A percentile compares a stretch with the other conserved stretches of the same genome.
Conservation (phyloP, 441 rosid genomes). For the Macaranga tanarius region DNA sequence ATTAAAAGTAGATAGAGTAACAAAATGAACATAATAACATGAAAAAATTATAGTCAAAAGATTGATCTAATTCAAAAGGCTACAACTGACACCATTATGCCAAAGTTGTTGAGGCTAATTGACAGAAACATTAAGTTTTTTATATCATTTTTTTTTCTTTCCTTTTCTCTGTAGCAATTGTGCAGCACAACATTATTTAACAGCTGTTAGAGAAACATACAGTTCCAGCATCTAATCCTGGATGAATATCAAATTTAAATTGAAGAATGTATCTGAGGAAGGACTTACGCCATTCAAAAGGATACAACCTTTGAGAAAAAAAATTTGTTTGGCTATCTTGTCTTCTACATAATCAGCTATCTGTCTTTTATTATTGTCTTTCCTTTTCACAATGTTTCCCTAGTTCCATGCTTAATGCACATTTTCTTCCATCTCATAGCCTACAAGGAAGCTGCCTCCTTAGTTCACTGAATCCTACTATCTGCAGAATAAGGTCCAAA, state of each 20-base stretch:
- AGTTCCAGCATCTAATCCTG: constrained; percentile 1
- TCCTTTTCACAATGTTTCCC: not conserved
- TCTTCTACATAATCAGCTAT: not conserved
- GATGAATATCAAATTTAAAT: constrained; percentile 2
- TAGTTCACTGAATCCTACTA: not conserved
- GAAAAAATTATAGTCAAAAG: no score
- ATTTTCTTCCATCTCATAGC: not conserved
- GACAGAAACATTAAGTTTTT: no score
- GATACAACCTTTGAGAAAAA: not conserved
- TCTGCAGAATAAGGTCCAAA: not conserved
- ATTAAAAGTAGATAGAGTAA: no score
- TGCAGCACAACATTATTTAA: no score
- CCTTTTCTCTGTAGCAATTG: no score
- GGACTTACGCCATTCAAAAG: not conserved
- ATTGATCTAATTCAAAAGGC: no score
- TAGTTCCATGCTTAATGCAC: no score
- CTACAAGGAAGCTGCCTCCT: not conserved
- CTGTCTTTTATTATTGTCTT: not conserved
- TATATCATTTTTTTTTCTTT: no score
- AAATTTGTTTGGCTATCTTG: not conserved
- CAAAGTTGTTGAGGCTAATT: no score
- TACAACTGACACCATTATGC: no score
- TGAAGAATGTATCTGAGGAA: not conserved
- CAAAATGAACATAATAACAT: no score
- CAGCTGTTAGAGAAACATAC: not conserved